These are phyloP conservation scores for Raffaelea ambrosiae DNA, from an alignment of 2,329 filamentous ascomycete genomes.

Conservation along the genomic window DNA sequence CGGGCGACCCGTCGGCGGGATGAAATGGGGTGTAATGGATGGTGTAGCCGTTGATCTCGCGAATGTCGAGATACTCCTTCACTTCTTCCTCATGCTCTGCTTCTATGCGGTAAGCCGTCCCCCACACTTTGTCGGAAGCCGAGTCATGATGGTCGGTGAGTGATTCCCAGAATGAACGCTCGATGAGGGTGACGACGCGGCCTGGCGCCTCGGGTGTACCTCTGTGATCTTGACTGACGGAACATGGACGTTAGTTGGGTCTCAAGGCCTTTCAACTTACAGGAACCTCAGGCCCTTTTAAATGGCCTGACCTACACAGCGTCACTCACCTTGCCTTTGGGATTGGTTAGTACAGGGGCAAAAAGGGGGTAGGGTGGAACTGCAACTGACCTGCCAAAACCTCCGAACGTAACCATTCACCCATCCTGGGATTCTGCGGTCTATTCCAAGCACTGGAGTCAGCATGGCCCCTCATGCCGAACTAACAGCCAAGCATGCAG, in stretches of 20 bases:
- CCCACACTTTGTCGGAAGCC: conserved; percentile 68
- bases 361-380: background rate
- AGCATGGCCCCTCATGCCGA: conserved; percentile 1
- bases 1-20: conserved; percentile 37
- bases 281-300: no score
- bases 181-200: conserved; percentile 87
- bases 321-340: conserved; percentile 6
- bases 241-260: background rate
- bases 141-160: conserved; percentile 59
- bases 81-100: conserved; percentile 68
- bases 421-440: conserved; percentile 78
- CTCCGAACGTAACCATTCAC: conserved; percentile 88
- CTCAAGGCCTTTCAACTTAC: no score
- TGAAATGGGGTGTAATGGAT: conserved; percentile 87
- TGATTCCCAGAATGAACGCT: conserved; percentile 72
- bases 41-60: conserved; percentile 95
- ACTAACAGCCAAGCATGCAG: background rate
- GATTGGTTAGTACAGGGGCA: background rate
- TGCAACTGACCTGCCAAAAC: conserved; percentile 82
- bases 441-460: conserved; percentile 35
- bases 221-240: conserved; percentile 76
- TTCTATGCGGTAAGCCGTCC: conserved; percentile 81
- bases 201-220: conserved; percentile 83
- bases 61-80: conserved; percentile 81
- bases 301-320: no score